Percentiles rank a stretch among this genome's conserved stretches.
Evolutionary conservation across 225 moss, liverwort and hornwort species (phyloP).

Genomic region (Physcomitrellopsis africana): DNA sequence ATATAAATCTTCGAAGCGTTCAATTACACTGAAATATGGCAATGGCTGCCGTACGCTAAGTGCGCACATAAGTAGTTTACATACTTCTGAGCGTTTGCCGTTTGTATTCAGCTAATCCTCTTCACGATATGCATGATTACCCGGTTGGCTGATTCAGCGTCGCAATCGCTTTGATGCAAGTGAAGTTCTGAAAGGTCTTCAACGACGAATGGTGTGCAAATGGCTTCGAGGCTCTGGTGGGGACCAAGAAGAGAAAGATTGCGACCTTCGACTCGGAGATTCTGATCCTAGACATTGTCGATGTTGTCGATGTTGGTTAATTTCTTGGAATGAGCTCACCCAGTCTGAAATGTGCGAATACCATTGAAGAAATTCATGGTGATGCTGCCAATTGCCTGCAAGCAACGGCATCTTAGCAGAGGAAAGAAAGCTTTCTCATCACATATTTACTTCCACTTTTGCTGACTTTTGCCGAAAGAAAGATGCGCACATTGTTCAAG

Average conservation of each 20-base stretch:
- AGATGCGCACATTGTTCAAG: too few species aligned
- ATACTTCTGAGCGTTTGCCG: background rate
- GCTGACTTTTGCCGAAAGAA: too few species aligned
- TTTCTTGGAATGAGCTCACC: too few species aligned
- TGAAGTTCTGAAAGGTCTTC: constrained; percentile 68
- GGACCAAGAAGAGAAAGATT: constrained; percentile 69
- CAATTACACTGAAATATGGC: background rate
- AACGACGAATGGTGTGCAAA: constrained; percentile 68
- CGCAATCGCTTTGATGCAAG: constrained; percentile 26
- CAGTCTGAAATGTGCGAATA: too few species aligned
- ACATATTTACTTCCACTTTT: too few species aligned
- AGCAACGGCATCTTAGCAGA: too few species aligned
- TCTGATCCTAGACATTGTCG: constrained; percentile 58
- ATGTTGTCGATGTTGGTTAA: constrained; percentile 53
- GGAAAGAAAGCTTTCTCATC: too few species aligned
- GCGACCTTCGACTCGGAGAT: constrained; percentile 60
- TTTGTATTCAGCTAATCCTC: background rate
- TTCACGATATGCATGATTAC: background rate
- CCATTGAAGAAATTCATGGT: too few species aligned
- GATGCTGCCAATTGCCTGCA: too few species aligned
- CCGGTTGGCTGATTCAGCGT: background rate
- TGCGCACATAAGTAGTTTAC: background rate
- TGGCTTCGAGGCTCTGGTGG: constrained; percentile 67
- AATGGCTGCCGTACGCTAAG: background rate
- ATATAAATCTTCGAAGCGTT: background rate